Evolutionary conservation across 768 basidiomycete species (phyloP), one percentile per base, ranked within the genome.

Genomic region (Gloeophyllum trabeum): DNA sequence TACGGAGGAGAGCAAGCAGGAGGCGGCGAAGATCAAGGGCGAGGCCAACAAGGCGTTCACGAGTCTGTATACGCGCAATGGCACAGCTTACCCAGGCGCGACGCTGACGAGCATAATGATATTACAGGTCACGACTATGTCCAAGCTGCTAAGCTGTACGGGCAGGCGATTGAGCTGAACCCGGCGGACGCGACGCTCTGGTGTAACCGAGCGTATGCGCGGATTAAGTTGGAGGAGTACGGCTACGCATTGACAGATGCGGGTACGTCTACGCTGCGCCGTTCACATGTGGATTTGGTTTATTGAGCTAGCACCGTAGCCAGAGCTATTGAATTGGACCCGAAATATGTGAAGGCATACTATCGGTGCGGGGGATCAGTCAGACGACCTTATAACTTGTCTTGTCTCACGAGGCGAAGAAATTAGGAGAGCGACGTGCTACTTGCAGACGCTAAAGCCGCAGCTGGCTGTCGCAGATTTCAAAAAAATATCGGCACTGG

Each of bases 221-320:
- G 94, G 40, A 89, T 93, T 61, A 96, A 88, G 64, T 62, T 98
- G 43, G 86, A 99, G 59, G 81, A 99, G 63, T 83, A 85, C 53
- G 96, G 96, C 3, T 91, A 92, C 55, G 96, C 92, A 13, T 73
- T 94, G 21, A 65, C 67, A 22, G 94, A 97, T 66, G 79, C 90
- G 32, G 76, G 91, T 92, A 54, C 58, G 83, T 73, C n/a, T n/a
- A 28, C 25, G 24, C 24, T 2, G 14, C 4, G 18, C 24, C n/a
- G 4, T n/a, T 23, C 13, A 28, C 25, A 14, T 25, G 1, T 12
- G 16, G 12, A 22, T 20, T 23, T 24, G 30, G n/a, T n/a, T 24
- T 24, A 24, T 21, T 40, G 24, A 43, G 22, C 32, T 24, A 18
- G 4, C 35, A 23, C 19, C 14, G 12, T 38, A 91, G 88, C 74